Evolutionary conservation across 257 asterid genomes (phyloP), one percentile per base, ranked within the genome.

Genomic region (Solanum corneliomulleri): DNA sequence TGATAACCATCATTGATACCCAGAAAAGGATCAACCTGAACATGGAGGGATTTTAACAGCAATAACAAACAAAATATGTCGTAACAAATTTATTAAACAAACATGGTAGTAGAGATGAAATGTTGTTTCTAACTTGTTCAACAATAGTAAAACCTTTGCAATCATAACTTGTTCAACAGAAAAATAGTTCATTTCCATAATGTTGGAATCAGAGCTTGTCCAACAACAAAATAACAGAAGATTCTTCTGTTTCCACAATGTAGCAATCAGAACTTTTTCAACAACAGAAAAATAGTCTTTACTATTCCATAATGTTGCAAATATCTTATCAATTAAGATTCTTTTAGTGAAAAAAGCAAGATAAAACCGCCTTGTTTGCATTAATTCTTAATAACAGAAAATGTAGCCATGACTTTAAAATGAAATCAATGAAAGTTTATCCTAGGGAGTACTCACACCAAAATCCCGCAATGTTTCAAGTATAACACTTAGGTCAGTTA

Each of bases 1-100:
- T 93, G 99, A 89, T 92, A 94, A 91, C 92, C 98, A 84, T 95
- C 98, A 45, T 90, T 91, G 83, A 96, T 94, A 93, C 98, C 97
- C 86, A 97, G 70, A 91, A 88, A 95, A 13, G 98, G 98, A 91
- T 97, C 99, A 84, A 92, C 94, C 99, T 95, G 88, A 80, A 21
- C 42, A 85, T 25, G 86, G 33, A 71, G 39, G 68, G 18, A 69
- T 84, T 31, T 31, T 37, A 58, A 35, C 47, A 87, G 29, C 39
- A 85, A 85, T 56, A 6, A 1, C n/a, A 56, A 56, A 56, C 64
- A 56, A 56, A 56, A 7, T 44, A 70, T 11, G 81, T 33, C 71
- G 9, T 11, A 85, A 69, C 71, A 68, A 69, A 70, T 9, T 80
- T 47, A 44, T 49, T 49, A 52, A 20, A 45, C 58, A 35, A 39